Percentiles rank a stretch among this genome's conserved stretches.
Evolutionary conservation across 192 early-diverging fungal species (phyloP).

Genomic region (Coemansia sp.): DNA sequence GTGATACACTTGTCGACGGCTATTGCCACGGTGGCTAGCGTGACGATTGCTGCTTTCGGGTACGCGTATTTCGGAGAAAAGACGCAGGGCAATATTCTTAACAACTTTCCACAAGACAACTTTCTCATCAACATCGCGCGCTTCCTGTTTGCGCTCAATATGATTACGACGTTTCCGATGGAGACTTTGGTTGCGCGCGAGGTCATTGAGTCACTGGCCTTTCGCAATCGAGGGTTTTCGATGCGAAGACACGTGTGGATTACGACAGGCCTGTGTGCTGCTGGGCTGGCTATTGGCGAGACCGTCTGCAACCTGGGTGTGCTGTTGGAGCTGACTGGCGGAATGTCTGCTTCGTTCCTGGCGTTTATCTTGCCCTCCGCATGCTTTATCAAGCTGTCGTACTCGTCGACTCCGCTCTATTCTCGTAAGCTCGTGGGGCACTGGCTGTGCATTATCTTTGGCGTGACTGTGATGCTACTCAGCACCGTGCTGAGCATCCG

Average conservation of each 20-base stretch:
- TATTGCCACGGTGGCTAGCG: slow-evolving; percentile 67
- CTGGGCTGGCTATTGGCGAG: slow-evolving; percentile 68
- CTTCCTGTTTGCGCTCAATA: slow-evolving; percentile 86
- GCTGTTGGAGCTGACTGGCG: slow-evolving; percentile 84
- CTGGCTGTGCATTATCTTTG: slow-evolving; percentile 74
- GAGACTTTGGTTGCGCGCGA: slow-evolving; percentile 89
- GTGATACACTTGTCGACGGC: slow-evolving; percentile 80
- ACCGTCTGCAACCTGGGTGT: slow-evolving; percentile 79
- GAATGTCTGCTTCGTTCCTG: slow-evolving; percentile 81
- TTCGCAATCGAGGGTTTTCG: slow-evolving; percentile 57
- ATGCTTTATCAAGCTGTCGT: slow-evolving; percentile 71
- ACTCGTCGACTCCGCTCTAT: slow-evolving; percentile 53
- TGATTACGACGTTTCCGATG: slow-evolving; percentile 91
- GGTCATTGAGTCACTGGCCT: slow-evolving; percentile 59
- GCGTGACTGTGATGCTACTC: slow-evolving; percentile 43
- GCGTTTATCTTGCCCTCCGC: slow-evolving; percentile 86
- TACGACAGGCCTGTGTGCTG: slow-evolving; percentile 64
- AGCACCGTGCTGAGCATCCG: slow-evolving; percentile 41
- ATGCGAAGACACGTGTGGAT: slow-evolving; percentile 62
- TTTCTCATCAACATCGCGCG: slow-evolving; percentile 82
- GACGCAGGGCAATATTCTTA: slow-evolving; percentile 84
- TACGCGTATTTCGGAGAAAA: slow-evolving; percentile 81
- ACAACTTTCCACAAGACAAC: slow-evolving; percentile 81
- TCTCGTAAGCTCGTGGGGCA: slow-evolving; percentile 62
- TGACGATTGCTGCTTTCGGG: slow-evolving; percentile 70